phyloP scores from a whole-genome alignment of 2,329 filamentous ascomycete species.

The Fusarium acutatum region DNA sequence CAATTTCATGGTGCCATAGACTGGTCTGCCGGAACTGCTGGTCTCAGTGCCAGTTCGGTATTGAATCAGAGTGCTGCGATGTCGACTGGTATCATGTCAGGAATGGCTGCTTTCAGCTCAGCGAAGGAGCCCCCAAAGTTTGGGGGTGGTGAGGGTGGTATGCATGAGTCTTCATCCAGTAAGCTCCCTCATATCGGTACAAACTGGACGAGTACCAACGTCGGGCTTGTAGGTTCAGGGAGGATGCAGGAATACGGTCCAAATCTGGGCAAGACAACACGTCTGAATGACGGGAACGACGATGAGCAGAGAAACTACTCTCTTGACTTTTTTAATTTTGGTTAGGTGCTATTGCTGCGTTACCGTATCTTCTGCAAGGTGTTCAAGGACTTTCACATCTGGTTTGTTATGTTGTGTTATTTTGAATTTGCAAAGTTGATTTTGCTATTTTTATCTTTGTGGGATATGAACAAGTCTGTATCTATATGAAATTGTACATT shows the following conservation, averaged over 20 bases:
- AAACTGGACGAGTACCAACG: constrained; percentile 21
- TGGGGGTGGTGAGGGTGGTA: background rate
- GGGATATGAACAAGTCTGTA: background rate
- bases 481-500: background rate
- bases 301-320: constrained; percentile 46
- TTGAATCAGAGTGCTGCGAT: constrained; percentile 39
- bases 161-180: background rate
- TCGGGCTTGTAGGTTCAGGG: constrained; percentile 40
- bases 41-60: constrained; percentile 43
- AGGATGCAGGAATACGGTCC: constrained; percentile 46
- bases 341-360: background rate
- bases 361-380: constrained; percentile 6
- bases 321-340: constrained; percentile 52
- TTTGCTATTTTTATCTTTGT: background rate
- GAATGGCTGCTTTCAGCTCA: constrained; percentile 13
- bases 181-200: constrained; percentile 10
- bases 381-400: background rate
- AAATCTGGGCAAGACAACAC: constrained; percentile 40
- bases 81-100: constrained; percentile 39
- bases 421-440: background rate
- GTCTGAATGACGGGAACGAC: constrained; percentile 15
- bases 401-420: background rate
- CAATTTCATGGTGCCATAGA: constrained; percentile 41
- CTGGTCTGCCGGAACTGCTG: constrained; percentile 41
- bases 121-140: constrained; percentile 15